Conservation (phyloP, 768 basidiomycete genomes). For the Tephrocybe sp. region DNA sequence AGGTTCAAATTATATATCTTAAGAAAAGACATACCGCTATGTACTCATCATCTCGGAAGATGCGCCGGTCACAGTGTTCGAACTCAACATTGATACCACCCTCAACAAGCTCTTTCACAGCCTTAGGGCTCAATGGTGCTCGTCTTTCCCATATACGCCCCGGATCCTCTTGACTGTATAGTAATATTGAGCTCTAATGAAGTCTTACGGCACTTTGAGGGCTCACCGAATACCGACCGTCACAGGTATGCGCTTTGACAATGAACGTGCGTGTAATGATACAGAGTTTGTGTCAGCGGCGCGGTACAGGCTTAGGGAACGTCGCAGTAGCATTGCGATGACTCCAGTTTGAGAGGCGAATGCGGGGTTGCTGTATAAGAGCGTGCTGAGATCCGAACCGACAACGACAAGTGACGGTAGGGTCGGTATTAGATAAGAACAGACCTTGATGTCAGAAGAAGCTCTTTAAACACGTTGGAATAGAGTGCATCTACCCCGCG, state of each 20-base stretch:
- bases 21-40: conserved; percentile 47
- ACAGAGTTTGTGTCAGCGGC: background rate
- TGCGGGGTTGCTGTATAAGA: conserved; percentile 7
- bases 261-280: background rate
- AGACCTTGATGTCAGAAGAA: no score
- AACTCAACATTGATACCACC: conserved; percentile 68
- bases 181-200: background rate
- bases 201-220: background rate
- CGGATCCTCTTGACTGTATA: conserved; percentile 70
- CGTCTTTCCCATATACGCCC: conserved; percentile 85
- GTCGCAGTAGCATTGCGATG: conserved; percentile 7
- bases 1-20: no score
- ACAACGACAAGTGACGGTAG: conserved; percentile 4
- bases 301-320: background rate
- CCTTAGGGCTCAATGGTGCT: conserved; percentile 77
- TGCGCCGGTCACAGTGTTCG: conserved; percentile 73
- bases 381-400: conserved; percentile 15
- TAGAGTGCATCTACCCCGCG: background rate
- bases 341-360: background rate
- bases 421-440: conserved; percentile 12
- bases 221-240: conserved; percentile 34
- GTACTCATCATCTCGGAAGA: conserved; percentile 68
- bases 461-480: background rate
- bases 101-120: conserved; percentile 61
- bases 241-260: conserved; percentile 14